Percentiles rank a stretch among this genome's conserved stretches.
Evolutionary conservation across 2,329 filamentous ascomycete species (phyloP).

Genomic region (Celoporthe dispersa): DNA sequence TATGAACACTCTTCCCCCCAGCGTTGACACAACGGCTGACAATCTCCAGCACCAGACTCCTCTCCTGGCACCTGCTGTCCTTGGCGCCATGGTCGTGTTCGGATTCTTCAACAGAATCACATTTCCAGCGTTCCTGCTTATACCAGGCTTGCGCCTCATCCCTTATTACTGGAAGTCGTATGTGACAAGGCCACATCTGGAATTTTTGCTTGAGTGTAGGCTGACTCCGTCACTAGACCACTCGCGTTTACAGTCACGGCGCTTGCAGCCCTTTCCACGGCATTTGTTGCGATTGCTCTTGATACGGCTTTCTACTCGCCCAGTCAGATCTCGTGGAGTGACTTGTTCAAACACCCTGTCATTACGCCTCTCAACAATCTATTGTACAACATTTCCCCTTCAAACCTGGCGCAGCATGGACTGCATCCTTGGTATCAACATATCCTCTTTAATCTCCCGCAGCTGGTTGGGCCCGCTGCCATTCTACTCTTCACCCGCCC

Average conservation of each 20-base stretch:
- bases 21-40: conserved; percentile 33
- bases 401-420: conserved; percentile 76
- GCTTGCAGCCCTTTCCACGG: conserved; percentile 68
- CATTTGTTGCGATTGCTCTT: conserved; percentile 73
- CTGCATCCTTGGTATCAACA: conserved; percentile 82
- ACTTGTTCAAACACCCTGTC: conserved; percentile 66
- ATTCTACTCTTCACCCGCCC: conserved; percentile 63
- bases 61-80: conserved; percentile 73
- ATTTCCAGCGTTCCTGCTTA: conserved; percentile 88
- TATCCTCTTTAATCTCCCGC: conserved; percentile 70
- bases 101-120: conserved; percentile 97
- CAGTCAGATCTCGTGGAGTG: conserved; percentile 65
- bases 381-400: conserved; percentile 70
- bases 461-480: conserved; percentile 72
- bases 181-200: conserved; percentile 36
- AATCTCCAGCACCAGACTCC: conserved; percentile 70
- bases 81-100: conserved; percentile 81
- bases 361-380: conserved; percentile 81
- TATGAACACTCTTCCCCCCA: conserved; percentile 45
- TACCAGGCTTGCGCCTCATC: conserved; percentile 81
- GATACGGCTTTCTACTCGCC: conserved; percentile 84
- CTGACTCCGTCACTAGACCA: conserved; percentile 48
- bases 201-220: conserved; percentile 26
- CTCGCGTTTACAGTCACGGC: conserved; percentile 66
- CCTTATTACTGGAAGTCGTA: conserved; percentile 85